Conservation (phyloP, 495 filamentous ascomycete genomes). For the Penicillium pulvis region DNA sequence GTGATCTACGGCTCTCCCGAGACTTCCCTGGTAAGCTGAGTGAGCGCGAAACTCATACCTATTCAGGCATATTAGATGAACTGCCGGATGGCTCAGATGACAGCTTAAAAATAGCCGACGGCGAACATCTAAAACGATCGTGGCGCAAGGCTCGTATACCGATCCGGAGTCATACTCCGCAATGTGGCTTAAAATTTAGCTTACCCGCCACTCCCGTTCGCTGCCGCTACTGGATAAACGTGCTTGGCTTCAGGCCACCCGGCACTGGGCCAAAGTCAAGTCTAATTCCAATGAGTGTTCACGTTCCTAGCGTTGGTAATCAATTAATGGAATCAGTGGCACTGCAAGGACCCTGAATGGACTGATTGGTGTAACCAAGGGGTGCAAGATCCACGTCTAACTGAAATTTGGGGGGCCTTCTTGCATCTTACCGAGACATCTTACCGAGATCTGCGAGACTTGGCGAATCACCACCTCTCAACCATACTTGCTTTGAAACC, state of each 20-base stretch:
- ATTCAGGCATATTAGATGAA: neutral
- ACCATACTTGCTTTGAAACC: constrained; percentile 14
- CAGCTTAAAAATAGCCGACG: neutral
- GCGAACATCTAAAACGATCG: neutral
- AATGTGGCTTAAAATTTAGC: neutral
- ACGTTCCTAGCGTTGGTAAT: constrained; percentile 9
- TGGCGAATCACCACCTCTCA: constrained; percentile 18
- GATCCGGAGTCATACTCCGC: neutral
- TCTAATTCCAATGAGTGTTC: neutral
- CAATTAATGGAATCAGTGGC: constrained; percentile 9
- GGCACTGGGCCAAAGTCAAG: neutral
- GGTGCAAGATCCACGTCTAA: constrained; percentile 8
- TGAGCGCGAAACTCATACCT: neutral
- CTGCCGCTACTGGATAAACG: neutral
- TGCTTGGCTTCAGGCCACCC: neutral
- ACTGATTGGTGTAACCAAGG: neutral
- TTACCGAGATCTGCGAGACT: constrained; percentile 19
- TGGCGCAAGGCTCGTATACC: neutral
- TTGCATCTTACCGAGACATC: constrained; percentile 16
- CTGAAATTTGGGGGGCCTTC: constrained; percentile 6
- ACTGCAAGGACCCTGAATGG: neutral
- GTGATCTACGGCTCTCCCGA: too few relatives aligned
- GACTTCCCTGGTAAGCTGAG: neutral
- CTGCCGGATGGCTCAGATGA: neutral
- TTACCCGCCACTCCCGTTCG: too few relatives aligned